Base-by-base conservation (phyloP, 2,329 filamentous ascomycete species). In the Fusarium heterosporum region DNA sequence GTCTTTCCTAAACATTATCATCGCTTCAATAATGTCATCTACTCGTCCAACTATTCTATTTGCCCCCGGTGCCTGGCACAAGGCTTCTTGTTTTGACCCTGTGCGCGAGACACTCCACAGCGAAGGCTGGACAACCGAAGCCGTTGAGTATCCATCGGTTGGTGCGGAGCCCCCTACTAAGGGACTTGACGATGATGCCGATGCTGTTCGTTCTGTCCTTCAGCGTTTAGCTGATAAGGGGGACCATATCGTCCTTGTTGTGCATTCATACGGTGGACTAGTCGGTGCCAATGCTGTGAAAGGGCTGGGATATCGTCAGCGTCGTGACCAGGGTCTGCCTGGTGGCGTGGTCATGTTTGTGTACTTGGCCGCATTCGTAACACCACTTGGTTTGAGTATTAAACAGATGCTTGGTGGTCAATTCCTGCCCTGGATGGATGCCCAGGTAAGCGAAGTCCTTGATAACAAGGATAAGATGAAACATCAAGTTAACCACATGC, bases 211-310 rank as follows among this genome's bases (percentile, higher is more conserved):
- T n/a, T 19, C 42, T 0, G 60, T 65, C 0, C 36, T 80, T 30
- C 50, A 69, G 14, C 51, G 57, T 13, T 73, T 82, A 14, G 68
- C 74, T 8, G 75, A 77, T 19, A 55, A 70, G 4, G 77, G 77
- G 16, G 79, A 79, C 43, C 73, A 82, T 28, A 76, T 84, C 14
- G 66, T 83, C 1, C 75, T 83, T 3, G 66, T 80, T 7, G 73
- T 77, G 6, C 81, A 84, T 62, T 82, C 78, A 4, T 83, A 81
- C 71, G 77, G 78, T n/a, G 81, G 81, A 14, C 70, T 80, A 1
- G 72, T 81, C 3, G 77, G 75, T 9, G 73, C 74, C 28, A 78
- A 78, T 43, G 81, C 78, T 1, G 68, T 82, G 10, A 64, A 72
- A 13, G 78, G 77, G 1, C 69, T 79, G 2, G 74, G 76, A 4